Base-by-base conservation (phyloP, 148 eudicot genomes). In the Nepenthes gracilis region DNA sequence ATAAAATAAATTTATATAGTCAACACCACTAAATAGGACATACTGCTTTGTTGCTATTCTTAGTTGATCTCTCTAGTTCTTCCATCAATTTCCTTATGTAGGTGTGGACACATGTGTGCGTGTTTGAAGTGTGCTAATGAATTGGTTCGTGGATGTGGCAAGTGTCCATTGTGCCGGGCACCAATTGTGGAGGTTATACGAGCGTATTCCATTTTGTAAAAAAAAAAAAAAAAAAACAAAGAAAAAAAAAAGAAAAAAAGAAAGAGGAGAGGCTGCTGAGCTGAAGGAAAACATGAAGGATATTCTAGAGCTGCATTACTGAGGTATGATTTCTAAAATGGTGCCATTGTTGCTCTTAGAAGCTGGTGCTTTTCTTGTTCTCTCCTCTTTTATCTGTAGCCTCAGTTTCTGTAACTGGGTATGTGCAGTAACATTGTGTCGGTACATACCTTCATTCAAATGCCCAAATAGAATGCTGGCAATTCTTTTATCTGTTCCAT, bases 101-200 rank as follows among this genome's bases (percentile, higher is more conserved):
- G 99, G 80, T 93, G 99, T 60, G 99, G 96, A 67, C 99, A 93
- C 74, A 88, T 93, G 99, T 93, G 99, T 72, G 86, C 96, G 12
- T 93, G 99, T 78, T 80, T 80, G 35, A 88, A 86, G 65, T 93
- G 98, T 65, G 98, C 96, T 9, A 84, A 80, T 36, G 96, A 93
- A 81, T 71, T 93, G 76, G 77, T 93, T 64, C 86, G 91, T 37
- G 83, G 95, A 14, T 95, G 93, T 59, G 96, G 98, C 15, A 93
- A 88, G 73, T 93, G 98, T 70, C 98, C 98, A 2, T 74, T 93
- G 77, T 93, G 98, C 72, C 83, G 98, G 67, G 98, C 98, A 36
- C 98, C 96, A 4, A 93, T 93, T 75, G 67, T 84, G 56, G 98
- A 93, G 81, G 95, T 88, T 52, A 70, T 93, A 69, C 86, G 95